These are phyloP conservation scores for Penicillium silybi DNA, from an alignment of 495 filamentous ascomycete species.

Conservation along the genomic window DNA sequence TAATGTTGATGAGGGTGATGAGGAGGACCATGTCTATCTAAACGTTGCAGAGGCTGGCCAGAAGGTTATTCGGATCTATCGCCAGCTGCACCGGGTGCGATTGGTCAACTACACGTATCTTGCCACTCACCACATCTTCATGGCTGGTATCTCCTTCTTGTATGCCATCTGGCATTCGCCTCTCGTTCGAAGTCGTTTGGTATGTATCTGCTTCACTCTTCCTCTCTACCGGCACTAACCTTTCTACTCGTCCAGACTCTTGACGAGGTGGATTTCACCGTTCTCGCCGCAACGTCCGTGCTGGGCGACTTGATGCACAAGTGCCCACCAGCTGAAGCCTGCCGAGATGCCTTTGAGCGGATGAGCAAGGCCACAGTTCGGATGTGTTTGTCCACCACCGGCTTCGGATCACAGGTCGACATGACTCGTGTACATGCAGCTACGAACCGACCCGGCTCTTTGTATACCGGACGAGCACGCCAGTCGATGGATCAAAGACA, in stretches of 20 bases:
- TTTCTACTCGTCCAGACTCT: slow-evolving; percentile 55
- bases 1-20: slow-evolving; percentile 61
- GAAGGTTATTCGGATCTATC: slow-evolving; percentile 84
- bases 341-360: slow-evolving; percentile 89
- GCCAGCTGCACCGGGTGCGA: slow-evolving; percentile 80
- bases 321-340: slow-evolving; percentile 78
- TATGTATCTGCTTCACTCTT: slow-evolving; percentile 42
- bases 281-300: slow-evolving; percentile 91
- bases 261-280: slow-evolving; percentile 94
- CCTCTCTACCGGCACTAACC: slow-evolving; percentile 1
- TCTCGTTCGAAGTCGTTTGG: slow-evolving; percentile 75
- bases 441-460: slow-evolving; percentile 12
- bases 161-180: slow-evolving; percentile 98
- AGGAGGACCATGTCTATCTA: slow-evolving; percentile 86
- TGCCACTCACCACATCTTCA: slow-evolving; percentile 96
- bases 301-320: slow-evolving; percentile 70
- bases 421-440: slow-evolving; percentile 20
- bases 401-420: slow-evolving; percentile 60
- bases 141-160: slow-evolving; percentile 92
- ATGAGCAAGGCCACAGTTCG: slow-evolving; percentile 93
- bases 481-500: slow-evolving; percentile 28
- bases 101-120: slow-evolving; percentile 95
- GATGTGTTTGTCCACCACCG: slow-evolving; percentile 82
- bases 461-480: slow-evolving; percentile 20
- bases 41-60: slow-evolving; percentile 94